Base-by-base conservation (phyloP, 768 basidiomycete genomes). In the Austroboletus festivus region DNA sequence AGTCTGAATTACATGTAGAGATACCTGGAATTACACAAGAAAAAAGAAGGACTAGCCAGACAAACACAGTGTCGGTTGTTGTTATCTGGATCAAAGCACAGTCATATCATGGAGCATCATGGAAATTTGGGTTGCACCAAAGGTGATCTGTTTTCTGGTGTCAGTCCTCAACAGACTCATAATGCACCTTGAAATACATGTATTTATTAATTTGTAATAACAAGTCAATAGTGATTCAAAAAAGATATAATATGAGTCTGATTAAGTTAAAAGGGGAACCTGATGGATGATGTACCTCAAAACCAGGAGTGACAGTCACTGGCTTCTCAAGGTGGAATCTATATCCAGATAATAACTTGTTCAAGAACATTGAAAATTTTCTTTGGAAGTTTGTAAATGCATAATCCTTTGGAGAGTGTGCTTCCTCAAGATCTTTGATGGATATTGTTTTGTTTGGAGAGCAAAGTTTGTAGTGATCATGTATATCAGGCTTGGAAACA, bases 91-190 rank as follows among this genome's bases (percentile, higher is more conserved):
- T 54, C 34, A 73, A 43, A 3, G 67, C 62, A 44, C 39, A 64
- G 38, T 70, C 56, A 26, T 62, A 70, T 0, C 56, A 56, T 9
- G 59, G 60, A 2, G 37, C 20, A 0, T 51, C 33, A 34, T 60
- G 54, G 49, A 73, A 73, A 0, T 38, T 41, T 8, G 68, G 65
- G 44, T 62, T 70, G 52, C 60, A 68, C 3, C 52, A 48, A 1
- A 73, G 54, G 24, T 64, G 54, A 45, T 73, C 62, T 1, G 54
- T 59, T 4, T 47, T 48, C 20, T 53, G 22, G 9, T 42, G 23
- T 69, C 69, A 73, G 50, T 67, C 55, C n/a, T n/a, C n/a, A n/a
- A n/a, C n/a, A n/a, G n/a, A n/a, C n/a, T n/a, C n/a, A n/a, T n/a
- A n/a, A n/a, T 60, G 49, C 15, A 68, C 46, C 40, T 53, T 61